Evolutionary conservation across 805 yeast species (phyloP).

Genomic region (Zygosaccharomyces gambellarensis): DNA sequence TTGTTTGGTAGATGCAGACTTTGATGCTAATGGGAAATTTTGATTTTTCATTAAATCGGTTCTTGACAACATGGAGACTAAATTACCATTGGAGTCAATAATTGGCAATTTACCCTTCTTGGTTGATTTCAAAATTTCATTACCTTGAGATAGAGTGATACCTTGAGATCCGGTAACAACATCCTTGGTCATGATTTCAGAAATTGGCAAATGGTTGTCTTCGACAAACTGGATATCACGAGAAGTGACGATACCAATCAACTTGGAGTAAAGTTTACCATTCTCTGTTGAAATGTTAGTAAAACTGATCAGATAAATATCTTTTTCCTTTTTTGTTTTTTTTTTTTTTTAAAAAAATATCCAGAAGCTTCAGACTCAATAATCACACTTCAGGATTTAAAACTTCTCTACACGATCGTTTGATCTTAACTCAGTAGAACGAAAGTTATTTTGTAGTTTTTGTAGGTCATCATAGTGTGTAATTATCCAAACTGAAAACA

Average conservation of each 20-base stretch:
- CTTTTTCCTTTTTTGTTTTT: too few relatives aligned
- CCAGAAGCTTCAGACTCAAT: background rate
- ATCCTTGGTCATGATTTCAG: conserved; percentile 86
- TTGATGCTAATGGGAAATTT: conserved; percentile 90
- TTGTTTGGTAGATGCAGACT: conserved; percentile 89
- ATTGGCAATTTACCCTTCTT: conserved; percentile 98
- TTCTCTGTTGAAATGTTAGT: conserved; percentile 46
- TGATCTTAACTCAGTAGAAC: conserved; percentile 97
- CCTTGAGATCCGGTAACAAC: conserved; percentile 81
- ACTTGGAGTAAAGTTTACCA: conserved; percentile 83
- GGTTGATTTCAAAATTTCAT: conserved; percentile 81
- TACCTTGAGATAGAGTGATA: conserved; percentile 78
- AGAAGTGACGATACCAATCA: conserved; percentile 91
- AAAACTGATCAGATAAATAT: background rate
- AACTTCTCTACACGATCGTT: conserved; percentile 91
- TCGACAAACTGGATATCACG: conserved; percentile 97
- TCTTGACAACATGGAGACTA: conserved; percentile 86
- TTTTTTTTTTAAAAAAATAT: too few relatives aligned
- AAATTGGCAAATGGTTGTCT: conserved; percentile 53
- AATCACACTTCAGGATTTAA: conserved; percentile 36
- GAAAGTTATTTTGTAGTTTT: conserved; percentile 72
- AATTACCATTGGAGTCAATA: conserved; percentile 67
- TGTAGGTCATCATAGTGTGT: conserved; percentile 5
- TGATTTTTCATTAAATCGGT: conserved; percentile 96
- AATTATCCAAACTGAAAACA: background rate